phyloP scores from a whole-genome alignment of 345 rosid genomes.

The Viola odorata region DNA sequence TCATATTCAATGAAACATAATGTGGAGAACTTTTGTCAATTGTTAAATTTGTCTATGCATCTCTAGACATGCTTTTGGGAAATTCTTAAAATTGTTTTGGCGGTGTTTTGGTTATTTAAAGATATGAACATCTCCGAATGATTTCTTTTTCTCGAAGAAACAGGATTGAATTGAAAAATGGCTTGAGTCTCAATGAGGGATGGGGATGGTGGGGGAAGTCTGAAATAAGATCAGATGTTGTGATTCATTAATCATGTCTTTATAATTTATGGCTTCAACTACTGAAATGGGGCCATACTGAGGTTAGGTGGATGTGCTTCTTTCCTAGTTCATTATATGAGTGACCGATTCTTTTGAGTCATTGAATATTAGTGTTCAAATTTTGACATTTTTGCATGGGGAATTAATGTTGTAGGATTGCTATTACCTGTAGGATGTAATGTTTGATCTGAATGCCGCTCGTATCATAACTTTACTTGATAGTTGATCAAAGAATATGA shows the following conservation, averaged over 20 bases:
- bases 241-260: neutral
- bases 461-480: slow-evolving; percentile 3
- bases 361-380: too few relatives aligned
- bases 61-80: neutral
- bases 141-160: too few relatives aligned
- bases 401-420: too few relatives aligned
- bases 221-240: neutral
- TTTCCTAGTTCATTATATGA: neutral
- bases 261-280: neutral
- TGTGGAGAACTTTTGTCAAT: slow-evolving; percentile 4
- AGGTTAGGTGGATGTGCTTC: neutral
- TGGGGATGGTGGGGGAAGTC: too few relatives aligned
- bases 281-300: neutral
- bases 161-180: too few relatives aligned
- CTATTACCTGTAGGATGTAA: slow-evolving; percentile 1
- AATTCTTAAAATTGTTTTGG: too few relatives aligned
- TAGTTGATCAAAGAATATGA: neutral
- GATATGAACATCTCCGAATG: too few relatives aligned
- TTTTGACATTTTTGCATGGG: too few relatives aligned
- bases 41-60: neutral
- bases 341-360: neutral
- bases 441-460: slow-evolving; percentile 1
- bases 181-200: too few relatives aligned
- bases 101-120: too few relatives aligned
- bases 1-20: slow-evolving; percentile 3